phyloP scores from a whole-genome alignment of 2,329 filamentous ascomycete species.

The Neopestalotiopsis rosae region DNA sequence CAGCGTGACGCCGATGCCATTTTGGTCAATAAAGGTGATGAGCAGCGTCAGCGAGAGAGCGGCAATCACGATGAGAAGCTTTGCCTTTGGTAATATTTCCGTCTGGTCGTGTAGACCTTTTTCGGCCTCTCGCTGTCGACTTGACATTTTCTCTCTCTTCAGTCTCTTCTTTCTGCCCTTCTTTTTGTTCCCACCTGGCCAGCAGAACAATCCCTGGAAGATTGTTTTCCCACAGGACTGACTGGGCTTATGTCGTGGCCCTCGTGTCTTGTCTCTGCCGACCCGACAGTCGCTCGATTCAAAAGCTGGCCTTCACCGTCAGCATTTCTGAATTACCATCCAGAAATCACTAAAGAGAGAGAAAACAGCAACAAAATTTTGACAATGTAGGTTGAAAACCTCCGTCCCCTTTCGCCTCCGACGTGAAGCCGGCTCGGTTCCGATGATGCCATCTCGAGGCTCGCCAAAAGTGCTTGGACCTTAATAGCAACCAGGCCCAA shows the following conservation, averaged over 20 bases:
- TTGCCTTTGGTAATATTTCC: constrained; percentile 34
- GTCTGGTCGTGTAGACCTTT: constrained; percentile 19
- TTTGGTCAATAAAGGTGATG: constrained; percentile 43
- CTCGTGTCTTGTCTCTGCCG: background rate
- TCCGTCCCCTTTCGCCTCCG: background rate
- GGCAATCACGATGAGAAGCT: constrained; percentile 35
- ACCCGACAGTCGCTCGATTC: background rate
- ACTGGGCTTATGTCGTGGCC: background rate
- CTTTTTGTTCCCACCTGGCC: background rate
- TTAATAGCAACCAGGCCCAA: background rate
- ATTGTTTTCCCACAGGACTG: background rate
- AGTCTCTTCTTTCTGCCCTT: too few species aligned
- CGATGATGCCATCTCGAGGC: constrained; percentile 9
- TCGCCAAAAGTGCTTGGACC: background rate
- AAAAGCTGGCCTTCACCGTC: background rate
- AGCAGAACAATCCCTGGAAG: background rate
- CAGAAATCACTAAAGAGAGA: background rate
- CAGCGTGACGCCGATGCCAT: constrained; percentile 38
- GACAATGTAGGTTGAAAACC: background rate
- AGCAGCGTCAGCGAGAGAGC: constrained; percentile 38
- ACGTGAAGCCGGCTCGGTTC: background rate
- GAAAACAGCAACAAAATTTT: background rate
- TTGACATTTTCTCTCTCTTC: constrained; percentile 7
- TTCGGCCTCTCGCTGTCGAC: constrained; percentile 16
- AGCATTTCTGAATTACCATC: background rate